Percentiles rank a stretch among this genome's conserved stretches.
Conservation (phyloP, 306 rosid species). For the Dryas drummondii region DNA sequence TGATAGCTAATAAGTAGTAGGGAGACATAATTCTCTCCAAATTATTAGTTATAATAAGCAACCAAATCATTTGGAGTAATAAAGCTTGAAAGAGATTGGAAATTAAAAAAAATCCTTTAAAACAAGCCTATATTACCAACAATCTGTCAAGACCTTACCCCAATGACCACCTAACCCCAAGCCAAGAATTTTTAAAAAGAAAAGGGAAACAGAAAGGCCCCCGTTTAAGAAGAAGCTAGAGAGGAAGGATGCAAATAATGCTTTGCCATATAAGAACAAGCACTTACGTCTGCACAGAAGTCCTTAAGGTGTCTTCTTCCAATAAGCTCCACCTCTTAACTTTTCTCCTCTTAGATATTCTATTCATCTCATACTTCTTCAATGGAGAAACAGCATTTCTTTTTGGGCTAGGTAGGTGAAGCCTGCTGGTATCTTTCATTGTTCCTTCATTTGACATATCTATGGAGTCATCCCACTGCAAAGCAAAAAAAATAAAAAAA, state of each 20-base stretch:
- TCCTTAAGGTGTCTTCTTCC: conserved; percentile 75
- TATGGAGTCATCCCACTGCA: conserved; percentile 76
- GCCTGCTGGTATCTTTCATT: conserved; percentile 3
- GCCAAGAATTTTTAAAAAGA: background rate
- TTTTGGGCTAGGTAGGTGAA: conserved; percentile 47
- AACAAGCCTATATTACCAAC: too few relatives aligned
- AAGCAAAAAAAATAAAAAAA: conserved; percentile 8
- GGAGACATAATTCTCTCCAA: too few relatives aligned
- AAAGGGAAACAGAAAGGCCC: background rate
- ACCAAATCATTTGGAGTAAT: too few relatives aligned
- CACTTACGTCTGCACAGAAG: conserved; percentile 61
- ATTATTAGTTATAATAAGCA: too few relatives aligned
- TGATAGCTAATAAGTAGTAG: background rate
- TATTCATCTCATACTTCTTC: conserved; percentile 29
- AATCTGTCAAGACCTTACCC: too few relatives aligned
- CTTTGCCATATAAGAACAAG: too few relatives aligned
- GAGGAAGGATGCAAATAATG: background rate
- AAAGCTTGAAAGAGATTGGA: too few relatives aligned
- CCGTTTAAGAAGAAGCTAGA: background rate
- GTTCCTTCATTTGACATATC: conserved; percentile 32
- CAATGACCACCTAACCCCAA: background rate
- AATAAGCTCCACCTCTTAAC: conserved; percentile 54
- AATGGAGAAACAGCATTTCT: conserved; percentile 44
- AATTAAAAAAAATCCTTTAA: too few relatives aligned
- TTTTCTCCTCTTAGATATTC: conserved; percentile 42